Conservation (phyloP, 1,284 basidiomycete genomes). For the Puccinia brachypodii region DNA sequence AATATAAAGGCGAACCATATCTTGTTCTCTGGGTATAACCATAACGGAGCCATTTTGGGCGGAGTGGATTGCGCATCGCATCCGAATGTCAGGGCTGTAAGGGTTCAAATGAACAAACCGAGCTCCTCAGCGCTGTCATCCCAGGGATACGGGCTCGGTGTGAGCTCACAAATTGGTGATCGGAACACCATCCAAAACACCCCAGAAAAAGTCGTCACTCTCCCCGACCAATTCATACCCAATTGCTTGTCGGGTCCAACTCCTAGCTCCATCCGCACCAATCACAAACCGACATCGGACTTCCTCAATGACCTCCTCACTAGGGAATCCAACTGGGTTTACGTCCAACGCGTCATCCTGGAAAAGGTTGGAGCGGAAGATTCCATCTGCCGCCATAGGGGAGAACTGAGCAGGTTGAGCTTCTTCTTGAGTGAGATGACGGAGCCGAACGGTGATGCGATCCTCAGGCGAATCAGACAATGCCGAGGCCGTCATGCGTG, state of each 20-base stretch:
- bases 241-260: slow-evolving; percentile 73
- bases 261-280: slow-evolving; percentile 71
- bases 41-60: slow-evolving; percentile 65
- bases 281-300: slow-evolving; percentile 61
- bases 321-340: slow-evolving; percentile 29
- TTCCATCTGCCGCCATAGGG: slow-evolving; percentile 42
- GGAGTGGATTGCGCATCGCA: slow-evolving; percentile 67
- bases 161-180: slow-evolving; percentile 45
- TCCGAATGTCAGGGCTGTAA: slow-evolving; percentile 70
- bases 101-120: not conserved
- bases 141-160: not conserved
- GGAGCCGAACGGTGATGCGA: slow-evolving; percentile 51
- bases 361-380: slow-evolving; percentile 48
- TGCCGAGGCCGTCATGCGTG: slow-evolving; percentile 19
- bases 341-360: slow-evolving; percentile 45
- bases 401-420: slow-evolving; percentile 52
- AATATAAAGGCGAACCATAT: slow-evolving; percentile 72
- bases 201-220: slow-evolving; percentile 48
- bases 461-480: slow-evolving; percentile 35
- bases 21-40: slow-evolving; percentile 69
- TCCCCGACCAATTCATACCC: slow-evolving; percentile 74
- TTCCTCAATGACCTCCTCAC: slow-evolving; percentile 31
- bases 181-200: slow-evolving; percentile 46
- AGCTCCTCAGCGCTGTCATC: slow-evolving; percentile 1
- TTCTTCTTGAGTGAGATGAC: slow-evolving; percentile 55